These are phyloP conservation scores for Streptanthus diversifolius DNA, from an alignment of 345 rosid species.

Conservation along the genomic window DNA sequence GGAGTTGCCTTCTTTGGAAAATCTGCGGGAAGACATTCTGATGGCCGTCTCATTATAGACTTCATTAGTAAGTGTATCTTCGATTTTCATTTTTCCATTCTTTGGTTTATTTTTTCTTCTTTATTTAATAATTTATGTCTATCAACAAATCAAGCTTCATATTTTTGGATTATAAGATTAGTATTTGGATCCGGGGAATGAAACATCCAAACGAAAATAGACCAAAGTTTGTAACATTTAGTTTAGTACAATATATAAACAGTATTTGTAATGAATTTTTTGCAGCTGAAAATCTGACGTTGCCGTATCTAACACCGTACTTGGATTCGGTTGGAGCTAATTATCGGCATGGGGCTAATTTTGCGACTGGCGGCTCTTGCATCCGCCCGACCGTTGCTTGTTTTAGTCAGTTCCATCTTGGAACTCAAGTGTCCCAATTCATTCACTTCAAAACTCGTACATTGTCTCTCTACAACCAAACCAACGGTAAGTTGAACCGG, in stretches of 20 bases:
- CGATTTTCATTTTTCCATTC: background rate
- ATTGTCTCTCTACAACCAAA: slow-evolving; percentile 38
- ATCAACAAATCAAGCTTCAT: background rate
- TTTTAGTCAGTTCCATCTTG: slow-evolving; percentile 58
- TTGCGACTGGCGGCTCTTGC: slow-evolving; percentile 73
- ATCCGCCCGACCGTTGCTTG: slow-evolving; percentile 51
- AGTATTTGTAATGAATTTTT: background rate
- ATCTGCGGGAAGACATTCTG: slow-evolving; percentile 62
- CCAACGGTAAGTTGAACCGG: slow-evolving; percentile 28
- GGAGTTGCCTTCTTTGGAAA: slow-evolving; percentile 73
- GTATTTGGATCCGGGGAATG: no score
- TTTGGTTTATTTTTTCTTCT: background rate
- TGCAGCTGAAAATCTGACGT: slow-evolving; percentile 57
- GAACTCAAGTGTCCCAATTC: slow-evolving; percentile 58
- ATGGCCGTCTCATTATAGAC: slow-evolving; percentile 70
- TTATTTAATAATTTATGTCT: background rate
- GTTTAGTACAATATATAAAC: background rate
- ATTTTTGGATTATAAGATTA: background rate
- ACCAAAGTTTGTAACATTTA: background rate
- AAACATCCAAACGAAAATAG: no score
- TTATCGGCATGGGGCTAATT: slow-evolving; percentile 68
- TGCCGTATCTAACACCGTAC: slow-evolving; percentile 61
- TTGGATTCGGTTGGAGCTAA: slow-evolving; percentile 61
- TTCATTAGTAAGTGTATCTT: slow-evolving; percentile 42
- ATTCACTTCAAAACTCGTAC: slow-evolving; percentile 54